phyloP scores from a whole-genome alignment of 2,329 filamentous ascomycete species.

The Aspergillus melleus region DNA sequence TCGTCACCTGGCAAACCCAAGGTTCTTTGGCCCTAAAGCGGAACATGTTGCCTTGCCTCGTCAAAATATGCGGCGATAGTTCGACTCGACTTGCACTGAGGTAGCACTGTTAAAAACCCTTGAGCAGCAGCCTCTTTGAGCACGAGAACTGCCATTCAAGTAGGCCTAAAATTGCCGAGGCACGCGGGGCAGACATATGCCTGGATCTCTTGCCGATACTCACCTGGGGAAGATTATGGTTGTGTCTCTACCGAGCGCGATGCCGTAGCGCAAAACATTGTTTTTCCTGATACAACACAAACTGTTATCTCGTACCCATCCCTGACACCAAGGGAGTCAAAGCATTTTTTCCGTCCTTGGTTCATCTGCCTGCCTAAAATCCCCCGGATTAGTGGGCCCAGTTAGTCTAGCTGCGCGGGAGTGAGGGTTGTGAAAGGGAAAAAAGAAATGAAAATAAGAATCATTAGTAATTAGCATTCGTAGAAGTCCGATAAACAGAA shows the following conservation, averaged over 20 bases:
- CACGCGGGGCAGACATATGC: neutral
- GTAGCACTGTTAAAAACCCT: neutral
- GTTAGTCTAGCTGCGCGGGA: neutral
- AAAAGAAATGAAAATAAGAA: neutral
- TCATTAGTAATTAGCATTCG: neutral
- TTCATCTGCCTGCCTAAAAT: neutral
- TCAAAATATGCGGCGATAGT: neutral
- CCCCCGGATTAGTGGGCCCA: neutral
- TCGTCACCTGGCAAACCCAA: neutral
- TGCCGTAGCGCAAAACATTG: neutral
- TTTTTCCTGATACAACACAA: neutral
- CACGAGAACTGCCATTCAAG: neutral
- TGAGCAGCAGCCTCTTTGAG: neutral
- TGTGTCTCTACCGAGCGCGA: neutral
- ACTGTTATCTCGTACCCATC: neutral
- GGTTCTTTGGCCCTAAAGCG: neutral
- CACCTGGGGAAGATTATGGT: neutral
- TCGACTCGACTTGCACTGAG: neutral
- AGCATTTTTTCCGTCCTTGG: neutral
- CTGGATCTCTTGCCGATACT: neutral
- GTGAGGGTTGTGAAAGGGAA: neutral
- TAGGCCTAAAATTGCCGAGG: neutral
- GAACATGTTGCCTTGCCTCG: neutral
- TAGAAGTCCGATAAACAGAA: neutral
- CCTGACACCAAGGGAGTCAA: neutral